Base-by-base conservation (phyloP, 2,329 filamentous ascomycete species). In the Cladophialophora psammophila region DNA sequence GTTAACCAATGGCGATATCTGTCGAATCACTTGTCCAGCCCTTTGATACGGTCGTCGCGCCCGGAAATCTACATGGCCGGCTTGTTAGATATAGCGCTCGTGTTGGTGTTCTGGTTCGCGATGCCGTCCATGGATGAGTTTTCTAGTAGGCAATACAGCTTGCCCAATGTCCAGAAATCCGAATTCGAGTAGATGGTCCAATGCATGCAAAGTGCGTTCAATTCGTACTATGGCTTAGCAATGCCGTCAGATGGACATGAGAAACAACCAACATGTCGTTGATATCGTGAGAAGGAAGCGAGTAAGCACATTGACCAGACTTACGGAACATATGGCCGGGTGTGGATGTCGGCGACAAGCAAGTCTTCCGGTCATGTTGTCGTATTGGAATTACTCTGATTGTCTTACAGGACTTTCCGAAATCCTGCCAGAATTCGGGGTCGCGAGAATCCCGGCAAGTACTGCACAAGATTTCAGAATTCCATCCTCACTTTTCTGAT, bases 311-410 rank as follows among this genome's bases (percentile, higher is more conserved):
- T n/a, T 42, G 38, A 12, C 4, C 2, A 20, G 20, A 15, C 26
- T 52, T 50, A 52, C 15, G 42, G 50, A 15, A 32, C 10, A 20
- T 3, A 36, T 7, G 15, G 15, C 38, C 48, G 38, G 31, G 48
- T 32, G 31, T 50, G 32, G 12, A 34, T 32, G 8, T 36, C 38
- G 15, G 20, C 57, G 12, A 60, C 26, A 38, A 45, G 2, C 7
- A 60, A 50, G 31, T 48, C 57, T 10, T 36, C 32, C 57, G 18
- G 10, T 26, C 26, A 50, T 26, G 38, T 15, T 26, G 34, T 42
- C 9, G 34, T 35, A 20, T 42, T 50, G 13, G 31, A 26, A 48
- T 48, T n/a, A 60, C 18, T 31, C 57, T 60, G 26, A 13, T 50
- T 0, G 9, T 20, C 13, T 50, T 32, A 13, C 42, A 42, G 10